Evolutionary conservation across 2,329 filamentous ascomycete species (phyloP).

Genomic region (Cladosporium oxysporum): DNA sequence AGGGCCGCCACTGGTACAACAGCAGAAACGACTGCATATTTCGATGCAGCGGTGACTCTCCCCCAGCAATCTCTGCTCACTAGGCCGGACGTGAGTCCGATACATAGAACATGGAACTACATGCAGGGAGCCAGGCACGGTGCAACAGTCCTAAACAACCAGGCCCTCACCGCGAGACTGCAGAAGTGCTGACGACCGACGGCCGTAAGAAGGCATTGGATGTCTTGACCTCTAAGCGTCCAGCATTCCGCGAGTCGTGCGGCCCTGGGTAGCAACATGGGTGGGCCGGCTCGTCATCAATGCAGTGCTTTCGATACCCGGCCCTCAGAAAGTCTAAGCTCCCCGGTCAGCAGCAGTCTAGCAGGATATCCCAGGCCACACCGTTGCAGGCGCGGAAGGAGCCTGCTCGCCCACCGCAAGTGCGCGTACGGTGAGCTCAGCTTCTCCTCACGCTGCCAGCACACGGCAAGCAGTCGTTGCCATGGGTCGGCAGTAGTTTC

Average conservation of each 20-base stretch:
- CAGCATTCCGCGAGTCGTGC: slow-evolving; percentile 8
- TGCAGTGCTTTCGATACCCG: neutral
- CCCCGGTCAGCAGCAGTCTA: slow-evolving; percentile 8
- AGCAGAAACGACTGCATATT: neutral
- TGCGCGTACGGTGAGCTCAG: slow-evolving; percentile 1
- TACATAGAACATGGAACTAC: neutral
- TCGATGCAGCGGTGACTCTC: slow-evolving; percentile 5
- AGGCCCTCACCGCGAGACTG: neutral
- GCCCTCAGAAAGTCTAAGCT: slow-evolving; percentile 8
- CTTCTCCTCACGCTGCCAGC: slow-evolving; percentile 7
- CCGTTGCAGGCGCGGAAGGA: slow-evolving; percentile 13
- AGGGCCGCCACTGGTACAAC: slow-evolving; percentile 8
- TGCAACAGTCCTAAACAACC: neutral
- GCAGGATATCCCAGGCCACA: slow-evolving; percentile 5
- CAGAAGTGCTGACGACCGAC: neutral
- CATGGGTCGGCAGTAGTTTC: neutral
- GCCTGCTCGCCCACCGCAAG: neutral
- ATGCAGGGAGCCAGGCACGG: slow-evolving; percentile 1
- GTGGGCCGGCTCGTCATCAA: slow-evolving; percentile 11
- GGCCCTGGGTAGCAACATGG: neutral
- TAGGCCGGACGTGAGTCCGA: neutral
- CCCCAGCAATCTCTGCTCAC: neutral
- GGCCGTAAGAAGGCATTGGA: neutral
- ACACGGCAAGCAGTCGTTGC: neutral
- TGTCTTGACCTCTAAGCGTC: neutral